Conservation (phyloP, 192 early-diverging fungal species). For the Jimgerdemannia flammicorona region DNA sequence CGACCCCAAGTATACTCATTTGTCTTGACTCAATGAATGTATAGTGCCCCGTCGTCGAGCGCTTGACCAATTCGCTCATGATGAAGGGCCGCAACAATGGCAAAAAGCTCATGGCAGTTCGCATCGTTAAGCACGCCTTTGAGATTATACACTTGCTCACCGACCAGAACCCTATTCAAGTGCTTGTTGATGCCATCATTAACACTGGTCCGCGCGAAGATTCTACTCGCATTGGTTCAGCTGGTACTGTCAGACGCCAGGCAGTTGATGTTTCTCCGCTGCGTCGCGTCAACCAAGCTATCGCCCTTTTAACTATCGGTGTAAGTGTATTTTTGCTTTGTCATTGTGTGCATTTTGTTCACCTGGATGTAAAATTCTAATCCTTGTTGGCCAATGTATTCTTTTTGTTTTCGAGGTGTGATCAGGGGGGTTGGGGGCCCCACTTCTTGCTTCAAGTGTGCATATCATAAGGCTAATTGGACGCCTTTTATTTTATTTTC, state of each 20-base stretch:
- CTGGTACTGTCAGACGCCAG: slow-evolving; percentile 98
- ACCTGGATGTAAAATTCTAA: neutral
- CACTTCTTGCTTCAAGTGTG: neutral
- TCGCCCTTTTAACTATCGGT: slow-evolving; percentile 91
- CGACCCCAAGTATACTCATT: neutral
- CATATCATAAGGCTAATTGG: too few species aligned
- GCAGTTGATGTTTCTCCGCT: slow-evolving; percentile 99
- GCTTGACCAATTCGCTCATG: slow-evolving; percentile 98
- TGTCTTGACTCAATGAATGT: neutral
- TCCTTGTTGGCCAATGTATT: too few species aligned
- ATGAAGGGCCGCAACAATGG: slow-evolving; percentile 99
- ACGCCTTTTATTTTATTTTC: neutral
- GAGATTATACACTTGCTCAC: slow-evolving; percentile 99
- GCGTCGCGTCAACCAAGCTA: slow-evolving; percentile 95
- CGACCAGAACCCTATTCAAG: slow-evolving; percentile 97
- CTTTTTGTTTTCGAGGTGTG: slow-evolving; percentile 1
- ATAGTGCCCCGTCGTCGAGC: slow-evolving; percentile 96
- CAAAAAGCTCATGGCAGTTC: slow-evolving; percentile 98
- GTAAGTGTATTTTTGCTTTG: slow-evolving; percentile 40
- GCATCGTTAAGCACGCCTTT: slow-evolving; percentile 99
- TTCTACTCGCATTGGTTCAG: slow-evolving; percentile 96
- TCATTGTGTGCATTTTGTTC: neutral
- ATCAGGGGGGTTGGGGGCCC: neutral
- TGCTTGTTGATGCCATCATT: slow-evolving; percentile 97
- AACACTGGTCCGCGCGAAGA: slow-evolving; percentile 99